Percentiles rank a stretch among this genome's conserved stretches.
These are phyloP conservation scores for Phoma sp. DNA, from an alignment of 2,329 filamentous ascomycete genomes.

Conservation along the genomic window DNA sequence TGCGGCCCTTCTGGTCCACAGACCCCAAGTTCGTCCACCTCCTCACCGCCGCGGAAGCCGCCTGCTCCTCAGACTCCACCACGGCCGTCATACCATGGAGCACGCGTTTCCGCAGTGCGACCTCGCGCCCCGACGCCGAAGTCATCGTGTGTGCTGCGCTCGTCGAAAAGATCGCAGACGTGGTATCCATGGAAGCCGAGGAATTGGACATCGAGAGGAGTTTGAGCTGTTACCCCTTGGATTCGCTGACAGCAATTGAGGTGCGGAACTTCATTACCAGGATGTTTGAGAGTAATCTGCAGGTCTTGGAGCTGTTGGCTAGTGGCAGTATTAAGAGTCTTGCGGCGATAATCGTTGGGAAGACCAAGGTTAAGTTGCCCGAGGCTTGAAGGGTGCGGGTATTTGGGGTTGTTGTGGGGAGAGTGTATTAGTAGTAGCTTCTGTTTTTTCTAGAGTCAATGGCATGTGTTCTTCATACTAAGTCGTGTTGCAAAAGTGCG, in stretches of 20 bases:
- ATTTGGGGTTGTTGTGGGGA: neutral
- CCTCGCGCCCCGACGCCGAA: constrained; percentile 28
- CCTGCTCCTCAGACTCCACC: constrained; percentile 15
- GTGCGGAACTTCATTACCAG: constrained; percentile 41
- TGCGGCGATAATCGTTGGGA: neutral
- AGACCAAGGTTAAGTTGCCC: constrained; percentile 3
- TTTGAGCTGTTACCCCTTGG: constrained; percentile 34
- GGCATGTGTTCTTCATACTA: too few species aligned
- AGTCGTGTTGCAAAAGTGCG: too few species aligned
- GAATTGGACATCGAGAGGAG: constrained; percentile 33
- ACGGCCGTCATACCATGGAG: constrained; percentile 28
- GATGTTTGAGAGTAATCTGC: constrained; percentile 58
- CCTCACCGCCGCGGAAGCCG: constrained; percentile 28
- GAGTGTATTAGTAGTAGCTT: too few species aligned
- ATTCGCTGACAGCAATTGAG: constrained; percentile 40
- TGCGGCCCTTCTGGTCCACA: constrained; percentile 35
- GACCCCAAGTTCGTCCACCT: constrained; percentile 38
- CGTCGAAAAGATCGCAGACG: constrained; percentile 36
- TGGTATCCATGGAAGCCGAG: constrained; percentile 31
- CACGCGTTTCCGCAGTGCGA: constrained; percentile 30
- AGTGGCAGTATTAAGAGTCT: constrained; percentile 36
- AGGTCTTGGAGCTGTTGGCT: constrained; percentile 62
- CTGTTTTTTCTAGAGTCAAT: too few species aligned
- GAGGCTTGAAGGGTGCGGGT: neutral
- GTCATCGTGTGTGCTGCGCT: constrained; percentile 29